phyloP scores from a whole-genome alignment of 1,139 yeast species.

The Protomyces gravidus region DNA sequence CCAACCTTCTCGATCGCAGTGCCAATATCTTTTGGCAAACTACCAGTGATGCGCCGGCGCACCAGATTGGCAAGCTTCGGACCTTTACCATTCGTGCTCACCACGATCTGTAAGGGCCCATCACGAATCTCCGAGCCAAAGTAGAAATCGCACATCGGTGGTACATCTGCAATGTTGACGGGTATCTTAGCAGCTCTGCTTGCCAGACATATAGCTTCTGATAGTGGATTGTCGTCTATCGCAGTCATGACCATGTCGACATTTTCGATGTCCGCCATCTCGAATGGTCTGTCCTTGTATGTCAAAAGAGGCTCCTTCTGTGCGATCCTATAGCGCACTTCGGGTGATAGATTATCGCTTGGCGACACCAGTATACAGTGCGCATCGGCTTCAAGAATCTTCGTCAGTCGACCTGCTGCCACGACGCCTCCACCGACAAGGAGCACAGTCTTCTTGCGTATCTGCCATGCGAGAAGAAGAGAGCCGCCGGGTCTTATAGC shows the following conservation, averaged over 20 bases:
- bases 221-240: slow-evolving; percentile 63
- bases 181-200: slow-evolving; percentile 54
- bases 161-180: slow-evolving; percentile 82
- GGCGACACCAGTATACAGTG: slow-evolving; percentile 61
- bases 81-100: slow-evolving; percentile 76
- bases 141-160: slow-evolving; percentile 76
- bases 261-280: slow-evolving; percentile 35
- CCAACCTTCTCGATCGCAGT: slow-evolving; percentile 65
- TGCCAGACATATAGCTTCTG: slow-evolving; percentile 56
- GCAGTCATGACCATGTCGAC: slow-evolving; percentile 63
- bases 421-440: slow-evolving; percentile 77
- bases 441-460: slow-evolving; percentile 57
- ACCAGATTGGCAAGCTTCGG: slow-evolving; percentile 69
- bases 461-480: slow-evolving; percentile 68
- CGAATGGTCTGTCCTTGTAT: slow-evolving; percentile 52
- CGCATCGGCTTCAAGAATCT: slow-evolving; percentile 66
- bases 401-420: slow-evolving; percentile 65
- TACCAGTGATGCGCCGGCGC: slow-evolving; percentile 54
- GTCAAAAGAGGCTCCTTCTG: slow-evolving; percentile 46
- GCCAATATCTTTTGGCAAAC: slow-evolving; percentile 38
- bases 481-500: slow-evolving; percentile 46
- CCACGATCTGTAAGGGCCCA: slow-evolving; percentile 77
- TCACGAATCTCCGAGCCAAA: slow-evolving; percentile 75
- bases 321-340: slow-evolving; percentile 47
- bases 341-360: slow-evolving; percentile 51